A percentile compares a stretch with the other conserved stretches of the same genome.
These are phyloP conservation scores for Lophiotrema nucula DNA, from an alignment of 495 filamentous ascomycete genomes.

Conservation along the genomic window DNA sequence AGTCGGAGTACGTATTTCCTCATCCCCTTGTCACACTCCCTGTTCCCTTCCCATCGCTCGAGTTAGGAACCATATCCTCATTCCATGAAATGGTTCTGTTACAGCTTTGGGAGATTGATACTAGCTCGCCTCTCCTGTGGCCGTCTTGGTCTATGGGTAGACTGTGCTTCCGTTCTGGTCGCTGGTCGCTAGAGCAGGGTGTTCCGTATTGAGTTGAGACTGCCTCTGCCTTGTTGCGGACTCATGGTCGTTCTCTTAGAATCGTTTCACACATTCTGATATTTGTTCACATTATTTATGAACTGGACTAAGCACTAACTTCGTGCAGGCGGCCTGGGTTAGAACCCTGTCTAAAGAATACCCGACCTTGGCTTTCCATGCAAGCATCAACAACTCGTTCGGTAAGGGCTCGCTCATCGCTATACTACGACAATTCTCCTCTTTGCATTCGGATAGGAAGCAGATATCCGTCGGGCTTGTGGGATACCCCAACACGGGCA, in stretches of 20 bases:
- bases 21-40: background rate
- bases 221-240: constrained; percentile 49
- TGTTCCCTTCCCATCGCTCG: constrained; percentile 59
- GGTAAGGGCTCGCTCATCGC: constrained; percentile 46
- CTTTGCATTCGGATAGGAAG: constrained; percentile 85
- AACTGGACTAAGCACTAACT: too few species aligned
- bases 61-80: constrained; percentile 85
- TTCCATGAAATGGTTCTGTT: constrained; percentile 85
- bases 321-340: constrained; percentile 76
- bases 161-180: constrained; percentile 81
- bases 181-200: constrained; percentile 54
- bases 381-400: constrained; percentile 81
- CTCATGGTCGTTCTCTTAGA: constrained; percentile 89
- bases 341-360: constrained; percentile 76
- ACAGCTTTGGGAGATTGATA: constrained; percentile 93
- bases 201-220: constrained; percentile 91
- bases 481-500: constrained; percentile 47
- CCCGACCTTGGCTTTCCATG: constrained; percentile 91
- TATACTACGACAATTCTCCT: constrained; percentile 75
- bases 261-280: constrained; percentile 88
- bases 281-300: too few species aligned
- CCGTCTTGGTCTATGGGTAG: constrained; percentile 60
- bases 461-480: constrained; percentile 56
- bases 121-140: constrained; percentile 63
- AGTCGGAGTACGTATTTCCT: constrained; percentile 76